Evolutionary conservation across 176 grass and related monocot genomes (phyloP).

Genomic region (Musa itinerans): DNA sequence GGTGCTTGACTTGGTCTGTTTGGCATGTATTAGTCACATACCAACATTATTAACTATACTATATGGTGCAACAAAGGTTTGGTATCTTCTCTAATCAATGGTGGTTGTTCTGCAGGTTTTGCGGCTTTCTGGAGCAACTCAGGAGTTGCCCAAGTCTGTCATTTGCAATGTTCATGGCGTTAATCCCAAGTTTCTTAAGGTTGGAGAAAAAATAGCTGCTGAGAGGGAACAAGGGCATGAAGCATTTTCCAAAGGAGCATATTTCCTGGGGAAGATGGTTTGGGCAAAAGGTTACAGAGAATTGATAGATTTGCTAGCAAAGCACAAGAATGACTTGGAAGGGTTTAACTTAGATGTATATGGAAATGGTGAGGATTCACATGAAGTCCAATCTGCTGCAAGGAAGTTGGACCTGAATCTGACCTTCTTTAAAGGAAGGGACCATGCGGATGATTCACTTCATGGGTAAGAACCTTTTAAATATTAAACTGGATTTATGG

Average conservation of each 20-base stretch:
- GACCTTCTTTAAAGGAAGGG: constrained; percentile 70
- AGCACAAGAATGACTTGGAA: constrained; percentile 51
- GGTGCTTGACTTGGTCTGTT: background rate
- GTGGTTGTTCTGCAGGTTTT: constrained; percentile 49
- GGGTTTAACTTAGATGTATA: constrained; percentile 64
- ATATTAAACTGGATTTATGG: too few relatives aligned
- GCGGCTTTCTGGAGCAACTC: constrained; percentile 81
- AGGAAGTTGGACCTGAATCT: constrained; percentile 64
- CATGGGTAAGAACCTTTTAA: constrained; percentile 44
- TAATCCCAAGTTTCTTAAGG: constrained; percentile 71
- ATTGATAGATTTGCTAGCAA: constrained; percentile 69
- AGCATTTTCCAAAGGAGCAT: constrained; percentile 65
- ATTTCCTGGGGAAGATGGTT: constrained; percentile 95
- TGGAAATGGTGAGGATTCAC: constrained; percentile 75
- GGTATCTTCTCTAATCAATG: constrained; percentile 24
- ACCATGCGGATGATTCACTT: constrained; percentile 73
- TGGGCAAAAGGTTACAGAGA: constrained; percentile 94
- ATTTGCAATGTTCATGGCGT: constrained; percentile 92
- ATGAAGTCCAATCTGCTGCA: constrained; percentile 51
- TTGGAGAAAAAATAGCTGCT: constrained; percentile 62
- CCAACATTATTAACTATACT: background rate
- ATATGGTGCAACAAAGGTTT: background rate
- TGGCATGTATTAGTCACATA: background rate
- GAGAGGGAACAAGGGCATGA: constrained; percentile 43
- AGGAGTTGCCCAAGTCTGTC: constrained; percentile 74